Base-by-base conservation (phyloP, 495 filamentous ascomycete species). In the Astrothelium macrocarpum region DNA sequence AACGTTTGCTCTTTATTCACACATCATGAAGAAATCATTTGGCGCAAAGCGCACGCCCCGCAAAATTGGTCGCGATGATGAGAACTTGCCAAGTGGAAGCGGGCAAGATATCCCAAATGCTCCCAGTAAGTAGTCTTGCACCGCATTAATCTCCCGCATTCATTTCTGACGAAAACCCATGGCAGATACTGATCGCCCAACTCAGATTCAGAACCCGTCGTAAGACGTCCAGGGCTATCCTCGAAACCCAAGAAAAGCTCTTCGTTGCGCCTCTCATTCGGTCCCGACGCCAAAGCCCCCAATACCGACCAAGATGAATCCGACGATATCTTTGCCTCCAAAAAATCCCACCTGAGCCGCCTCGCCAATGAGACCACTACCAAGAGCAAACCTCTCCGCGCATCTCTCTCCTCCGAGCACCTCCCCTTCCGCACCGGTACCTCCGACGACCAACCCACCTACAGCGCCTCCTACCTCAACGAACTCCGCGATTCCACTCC, bases 401-500 rank as follows among this genome's bases (percentile, higher is more conserved):
- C 76, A 66, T 71, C 82, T 34, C 72, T 75, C 59, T 71, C 71
- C 7, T 69, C 78, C 59, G 75, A 78, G 14, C 73, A 68, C 25
- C 29, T 87, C 1, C 82, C 85, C 2, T 74, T 84, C 42, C 81
- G 86, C 26, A 79, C 84, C 4, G 77, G 77, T 11, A 78, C 80
- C 29, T 82, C 84, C 42, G 84, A 88, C 39, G 88, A 93, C 53
- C 78, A 86, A 53, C 93, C 91, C 2, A 89, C 80, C 64, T 98
- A 98, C 75, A 94, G 81, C 73, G 86, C 87, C 64, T 91, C 94
- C 64, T 88, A 93, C 66, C 78, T 98, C 53, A 87, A 89, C 59
- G 90, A 95, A 72, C 80, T 98, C 9, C 87, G 88, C 62, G 84
- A 82, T 59, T 89, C 88, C 10, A 96, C 94, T 0, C 90, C 90